These are phyloP conservation scores for Tulasnella calospora DNA, from an alignment of 768 basidiomycete species.

Conservation along the genomic window DNA sequence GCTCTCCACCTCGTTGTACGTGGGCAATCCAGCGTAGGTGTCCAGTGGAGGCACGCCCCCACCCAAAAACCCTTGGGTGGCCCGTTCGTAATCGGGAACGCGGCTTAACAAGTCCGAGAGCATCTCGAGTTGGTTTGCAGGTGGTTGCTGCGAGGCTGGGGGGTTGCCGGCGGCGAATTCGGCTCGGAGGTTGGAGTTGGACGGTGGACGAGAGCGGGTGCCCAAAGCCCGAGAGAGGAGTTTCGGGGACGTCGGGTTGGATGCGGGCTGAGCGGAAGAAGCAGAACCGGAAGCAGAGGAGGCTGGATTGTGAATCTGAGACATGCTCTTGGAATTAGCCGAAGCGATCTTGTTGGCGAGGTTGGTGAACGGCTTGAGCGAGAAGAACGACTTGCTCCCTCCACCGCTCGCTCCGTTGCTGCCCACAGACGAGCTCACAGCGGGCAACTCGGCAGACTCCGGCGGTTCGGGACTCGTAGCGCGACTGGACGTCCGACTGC, in stretches of 20 bases:
- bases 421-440: neutral
- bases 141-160: neutral
- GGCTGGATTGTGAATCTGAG: neutral
- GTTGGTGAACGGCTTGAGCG: conserved; percentile 36
- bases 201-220: neutral
- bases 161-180: neutral
- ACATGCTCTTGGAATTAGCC: neutral
- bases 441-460: neutral
- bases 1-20: conserved; percentile 68
- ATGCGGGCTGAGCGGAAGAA: neutral
- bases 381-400: conserved; percentile 36
- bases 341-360: conserved; percentile 51
- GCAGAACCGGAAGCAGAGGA: neutral
- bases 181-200: conserved; percentile 1
- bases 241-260: neutral
- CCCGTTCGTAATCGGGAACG: conserved; percentile 79
- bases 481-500: conserved; percentile 41
- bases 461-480: conserved; percentile 54
- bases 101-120: conserved; percentile 51
- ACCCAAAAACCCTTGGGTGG: conserved; percentile 82
- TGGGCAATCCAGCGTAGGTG: conserved; percentile 72
- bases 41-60: conserved; percentile 79
- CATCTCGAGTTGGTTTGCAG: neutral
- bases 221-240: neutral
- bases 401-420: conserved; percentile 9